phyloP scores from a whole-genome alignment of 106 monocot species.

The Acorus gramineus region DNA sequence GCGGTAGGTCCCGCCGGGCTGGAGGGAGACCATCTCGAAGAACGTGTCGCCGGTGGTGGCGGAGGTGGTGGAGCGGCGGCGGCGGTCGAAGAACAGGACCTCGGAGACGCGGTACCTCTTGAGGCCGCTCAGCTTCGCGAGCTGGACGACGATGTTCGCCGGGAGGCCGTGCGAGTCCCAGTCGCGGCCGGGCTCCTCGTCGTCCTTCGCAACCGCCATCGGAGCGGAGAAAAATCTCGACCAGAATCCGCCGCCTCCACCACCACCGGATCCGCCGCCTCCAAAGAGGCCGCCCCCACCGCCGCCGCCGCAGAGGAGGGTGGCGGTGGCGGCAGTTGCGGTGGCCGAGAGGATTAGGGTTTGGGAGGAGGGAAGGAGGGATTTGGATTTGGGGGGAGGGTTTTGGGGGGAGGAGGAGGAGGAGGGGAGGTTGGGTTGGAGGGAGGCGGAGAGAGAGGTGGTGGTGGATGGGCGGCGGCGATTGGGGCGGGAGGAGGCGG shows the following conservation, averaged over 20 bases:
- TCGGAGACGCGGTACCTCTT: constrained; percentile 93
- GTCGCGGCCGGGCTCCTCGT: constrained; percentile 21
- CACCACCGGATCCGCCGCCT: constrained; percentile 34
- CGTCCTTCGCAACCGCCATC: constrained; percentile 46
- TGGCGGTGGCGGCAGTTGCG: too few species aligned
- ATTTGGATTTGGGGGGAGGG: too few species aligned
- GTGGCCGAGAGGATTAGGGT: too few species aligned
- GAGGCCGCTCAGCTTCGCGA: constrained; percentile 75
- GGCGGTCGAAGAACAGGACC: constrained; percentile 73
- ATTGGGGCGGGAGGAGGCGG: too few species aligned
- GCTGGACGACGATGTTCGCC: constrained; percentile 55
- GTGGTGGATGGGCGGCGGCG: too few species aligned
- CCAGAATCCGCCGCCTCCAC: constrained; percentile 62
- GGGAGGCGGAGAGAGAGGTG: too few species aligned
- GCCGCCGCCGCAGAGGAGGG: constrained; percentile 12
- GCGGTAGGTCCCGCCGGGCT: constrained; percentile 74
- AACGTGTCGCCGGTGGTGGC: constrained; percentile 71
- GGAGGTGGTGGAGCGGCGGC: constrained; percentile 17
- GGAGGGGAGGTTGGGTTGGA: too few species aligned
- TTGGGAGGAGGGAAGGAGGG: too few species aligned
- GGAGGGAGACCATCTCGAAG: constrained; percentile 97
- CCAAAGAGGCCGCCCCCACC: constrained; percentile 36
- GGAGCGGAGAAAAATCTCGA: constrained; percentile 36
- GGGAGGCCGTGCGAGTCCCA: constrained; percentile 93
- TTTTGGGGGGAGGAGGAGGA: too few species aligned